Base-by-base conservation (phyloP, 768 basidiomycete genomes). In the Kwoniella shandongensis region DNA sequence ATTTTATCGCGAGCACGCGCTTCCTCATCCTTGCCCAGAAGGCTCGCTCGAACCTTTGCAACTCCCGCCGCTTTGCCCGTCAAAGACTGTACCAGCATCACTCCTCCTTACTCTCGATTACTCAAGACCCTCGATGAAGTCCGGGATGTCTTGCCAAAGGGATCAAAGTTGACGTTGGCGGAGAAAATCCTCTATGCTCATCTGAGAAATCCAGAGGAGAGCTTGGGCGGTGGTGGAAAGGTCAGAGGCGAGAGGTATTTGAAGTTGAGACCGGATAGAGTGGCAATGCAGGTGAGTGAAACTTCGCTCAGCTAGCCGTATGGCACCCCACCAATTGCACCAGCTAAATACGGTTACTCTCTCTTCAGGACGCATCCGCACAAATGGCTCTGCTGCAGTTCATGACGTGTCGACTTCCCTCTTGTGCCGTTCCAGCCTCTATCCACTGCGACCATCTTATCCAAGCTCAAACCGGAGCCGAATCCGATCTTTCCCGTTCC, bases 381-480 rank as follows among this genome's bases (percentile, higher is more conserved):
- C 80, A 80, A 69, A 80, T 80, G 80, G 65, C 68, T 51, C 86
- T 93, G 58, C 79, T 99, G 57, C 96, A 99, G 79, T 99, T 98
- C 78, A 97, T 96, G 90, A 94, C 93, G 50, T 93, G 93, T 54
- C 91, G 90, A 18, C 83, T 96, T 50, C 78, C 84, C 23, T 82
- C 82, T 60, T 88, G 87, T 69, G 88, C 89, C 15, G 94, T 97
- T 1, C 80, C 80, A 2, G 76, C 79, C 5, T 78, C 78, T 61
- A 96, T 99, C 61, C 96, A 99, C 76, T 99, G 96, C 69, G 96
- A 99, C 73, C 96, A 99, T 78, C 82, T 99, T 42, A 97, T 99
- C 56, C 91, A 92, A 76, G 96, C 96, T 17, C 81, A 83, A n/a
- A 83, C 87, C 51, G 94, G 94, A 2, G 96, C 93, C 2, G 83